These are phyloP conservation scores for Psophocarpus tetragonolobus DNA, from an alignment of 306 rosid genomes.

Conservation along the genomic window DNA sequence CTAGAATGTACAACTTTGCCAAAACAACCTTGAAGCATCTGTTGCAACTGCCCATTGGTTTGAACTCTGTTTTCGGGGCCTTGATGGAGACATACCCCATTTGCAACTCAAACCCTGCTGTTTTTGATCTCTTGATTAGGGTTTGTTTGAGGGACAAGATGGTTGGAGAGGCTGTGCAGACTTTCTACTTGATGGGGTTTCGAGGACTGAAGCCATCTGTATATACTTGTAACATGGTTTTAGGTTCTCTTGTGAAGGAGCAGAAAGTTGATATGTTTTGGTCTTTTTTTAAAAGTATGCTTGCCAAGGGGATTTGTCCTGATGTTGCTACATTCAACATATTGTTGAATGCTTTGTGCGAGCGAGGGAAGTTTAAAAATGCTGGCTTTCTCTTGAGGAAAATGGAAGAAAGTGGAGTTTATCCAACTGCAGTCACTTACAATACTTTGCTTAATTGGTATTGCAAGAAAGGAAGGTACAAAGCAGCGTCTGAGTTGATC, in stretches of 20 bases:
- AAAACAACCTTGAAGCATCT: slow-evolving; percentile 55
- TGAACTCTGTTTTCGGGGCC: slow-evolving; percentile 53
- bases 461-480: slow-evolving; percentile 68
- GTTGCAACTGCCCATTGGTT: slow-evolving; percentile 47
- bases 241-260: slow-evolving; percentile 65
- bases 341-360: slow-evolving; percentile 60
- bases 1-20: slow-evolving; percentile 71
- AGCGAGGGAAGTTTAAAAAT: slow-evolving; percentile 61
- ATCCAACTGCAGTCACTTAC: slow-evolving; percentile 60
- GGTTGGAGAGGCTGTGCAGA: slow-evolving; percentile 60
- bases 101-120: slow-evolving; percentile 79
- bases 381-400: slow-evolving; percentile 56
- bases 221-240: slow-evolving; percentile 75
- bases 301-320: slow-evolving; percentile 54
- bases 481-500: slow-evolving; percentile 59
- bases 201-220: slow-evolving; percentile 70
- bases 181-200: slow-evolving; percentile 60
- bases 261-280: slow-evolving; percentile 47
- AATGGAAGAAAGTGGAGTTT: slow-evolving; percentile 66
- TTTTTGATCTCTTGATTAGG: slow-evolving; percentile 71
- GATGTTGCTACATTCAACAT: slow-evolving; percentile 69
- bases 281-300: slow-evolving; percentile 71
- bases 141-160: slow-evolving; percentile 60
- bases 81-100: slow-evolving; percentile 72
- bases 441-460: slow-evolving; percentile 79